Evolutionary conservation across 768 basidiomycete species (phyloP).

Genomic region (Tricholoma sp.): DNA sequence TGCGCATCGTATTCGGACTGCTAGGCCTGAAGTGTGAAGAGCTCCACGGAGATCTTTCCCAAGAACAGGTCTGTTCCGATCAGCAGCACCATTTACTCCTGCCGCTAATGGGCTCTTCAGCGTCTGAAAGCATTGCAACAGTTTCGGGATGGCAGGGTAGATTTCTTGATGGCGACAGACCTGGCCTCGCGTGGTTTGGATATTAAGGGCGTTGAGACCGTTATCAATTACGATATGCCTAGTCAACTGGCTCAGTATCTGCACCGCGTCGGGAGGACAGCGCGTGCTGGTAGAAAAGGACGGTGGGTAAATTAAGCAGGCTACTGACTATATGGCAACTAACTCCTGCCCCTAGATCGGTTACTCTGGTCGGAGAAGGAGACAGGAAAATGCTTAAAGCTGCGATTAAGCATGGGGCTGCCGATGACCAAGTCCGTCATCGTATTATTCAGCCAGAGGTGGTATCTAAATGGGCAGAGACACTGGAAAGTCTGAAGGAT

Average conservation of each 20-base stretch:
- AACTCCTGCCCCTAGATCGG: slow-evolving; percentile 50
- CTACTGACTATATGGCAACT: slow-evolving; percentile 1
- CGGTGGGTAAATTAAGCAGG: slow-evolving; percentile 50
- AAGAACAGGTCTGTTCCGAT: slow-evolving; percentile 72
- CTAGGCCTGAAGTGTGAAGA: slow-evolving; percentile 89
- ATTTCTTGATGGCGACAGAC: slow-evolving; percentile 95
- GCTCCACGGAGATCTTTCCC: slow-evolving; percentile 91
- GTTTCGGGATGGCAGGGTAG: slow-evolving; percentile 85
- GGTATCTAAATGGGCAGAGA: slow-evolving; percentile 64
- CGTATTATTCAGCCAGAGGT: slow-evolving; percentile 79
- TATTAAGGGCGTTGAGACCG: slow-evolving; percentile 95
- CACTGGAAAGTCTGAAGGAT: slow-evolving; percentile 62
- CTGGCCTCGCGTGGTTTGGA: slow-evolving; percentile 93
- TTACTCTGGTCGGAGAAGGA: slow-evolving; percentile 92
- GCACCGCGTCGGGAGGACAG: slow-evolving; percentile 96
- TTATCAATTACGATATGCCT: slow-evolving; percentile 99
- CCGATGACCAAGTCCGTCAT: slow-evolving; percentile 80
- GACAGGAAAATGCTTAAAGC: slow-evolving; percentile 96
- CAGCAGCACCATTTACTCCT: slow-evolving; percentile 1
- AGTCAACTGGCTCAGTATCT: slow-evolving; percentile 88
- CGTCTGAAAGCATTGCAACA: slow-evolving; percentile 80
- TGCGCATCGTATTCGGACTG: slow-evolving; percentile 88
- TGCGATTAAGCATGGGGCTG: slow-evolving; percentile 82
- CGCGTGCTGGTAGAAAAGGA: slow-evolving; percentile 89
- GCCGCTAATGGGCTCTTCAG: slow-evolving; percentile 32